Evolutionary conservation across 768 basidiomycete genomes (phyloP), one percentile per base, ranked within the genome.

Genomic region (Tulasnella sp.): DNA sequence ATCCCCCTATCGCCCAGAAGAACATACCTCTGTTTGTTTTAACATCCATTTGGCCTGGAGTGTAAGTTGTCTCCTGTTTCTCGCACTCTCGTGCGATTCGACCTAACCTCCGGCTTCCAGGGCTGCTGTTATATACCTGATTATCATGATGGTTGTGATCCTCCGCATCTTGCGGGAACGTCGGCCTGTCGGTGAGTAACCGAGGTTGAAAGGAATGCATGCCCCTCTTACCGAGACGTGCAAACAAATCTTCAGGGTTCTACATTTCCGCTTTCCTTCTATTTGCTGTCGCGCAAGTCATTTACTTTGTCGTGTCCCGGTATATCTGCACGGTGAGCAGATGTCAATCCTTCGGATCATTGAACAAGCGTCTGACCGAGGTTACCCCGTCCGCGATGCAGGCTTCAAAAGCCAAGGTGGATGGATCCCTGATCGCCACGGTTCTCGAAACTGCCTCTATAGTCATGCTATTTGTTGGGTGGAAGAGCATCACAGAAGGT

Each of bases 401-500:
- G 75, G 82, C 81, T 36, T 83, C 94, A 24, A 87, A 89, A 79
- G 84, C 85, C 40, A 93, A 91, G 84, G 86, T 98, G 27, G 97
- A 98, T 85, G 94, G 94, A 6, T 91, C 92, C 3, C 97, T 98
- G 84, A 84, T 98, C 36, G 92, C 94, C 1, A 97, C 97, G 0
- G 76, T 96, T 6, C 87, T 97, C 71, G 94, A 97, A 83, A 94
- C 94, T 0, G 91, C 89, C 0, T 86, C 93, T 0, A 90, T 97
- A 0, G 89, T 87, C 16, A 85, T 90, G 4, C 81, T 97, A 27
- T 96, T 90, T 84, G 83, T 91, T 21, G 95, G 90, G n/a, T 97
- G 96, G 96, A 88, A 88, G 85, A 92, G 92, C 84, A 94, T 96
- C 79, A 96, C 95, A 24, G 95, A 97, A 90, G 94, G 94, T 92